Evolutionary conservation across 768 basidiomycete species (phyloP), one percentile per base, ranked within the genome.

Genomic region (Naganishia friedmannii): DNA sequence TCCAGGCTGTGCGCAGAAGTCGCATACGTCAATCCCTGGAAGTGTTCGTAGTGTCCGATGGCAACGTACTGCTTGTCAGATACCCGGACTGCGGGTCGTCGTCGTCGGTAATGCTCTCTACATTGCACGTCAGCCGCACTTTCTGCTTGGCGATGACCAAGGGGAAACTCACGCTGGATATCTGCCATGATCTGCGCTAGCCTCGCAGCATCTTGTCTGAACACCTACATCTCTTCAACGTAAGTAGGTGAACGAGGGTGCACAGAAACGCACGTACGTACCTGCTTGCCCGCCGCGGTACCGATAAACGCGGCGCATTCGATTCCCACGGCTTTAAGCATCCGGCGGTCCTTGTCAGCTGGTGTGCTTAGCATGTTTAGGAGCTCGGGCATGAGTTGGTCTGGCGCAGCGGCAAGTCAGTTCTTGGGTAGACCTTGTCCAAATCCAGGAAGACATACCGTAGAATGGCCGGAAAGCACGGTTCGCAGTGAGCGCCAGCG

Each of bases 21-120:
- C n/a, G 4, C 3, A 23, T 8, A 23, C n/a, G 23, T n/a, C 45
- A 46, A 46, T 15, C 15, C 7, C 15, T 46, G 45, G 21, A 17
- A 8, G 15, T 17, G 7, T 21, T 15, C 3, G 3, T 3, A 39
- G 21, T 13, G 57, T 13, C 8, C n/a, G 19, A 26, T 17, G 4
- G 60, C 37, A 23, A 39, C 60, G 3, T 45, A 63, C 60, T 63
- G 60, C 39, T 70, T 9, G 69, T 70, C 31, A 70, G 39, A 28
- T 70, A 70, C 26, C 58, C 48, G 21, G 53, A 34, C n/a, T 70
- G 69, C 37, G 69, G 69, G 28, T 70, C 69, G 53, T 70, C 69
- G 37, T 70, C 69, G n/a, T 70, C 69, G 10, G 69, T 65, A n/a
- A 70, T 65, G 23, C 31, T 34, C 34, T 54, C 65, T 63, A 45